phyloP scores from a whole-genome alignment of 176 grass and related monocot genomes.

The Zoysia japonica region DNA sequence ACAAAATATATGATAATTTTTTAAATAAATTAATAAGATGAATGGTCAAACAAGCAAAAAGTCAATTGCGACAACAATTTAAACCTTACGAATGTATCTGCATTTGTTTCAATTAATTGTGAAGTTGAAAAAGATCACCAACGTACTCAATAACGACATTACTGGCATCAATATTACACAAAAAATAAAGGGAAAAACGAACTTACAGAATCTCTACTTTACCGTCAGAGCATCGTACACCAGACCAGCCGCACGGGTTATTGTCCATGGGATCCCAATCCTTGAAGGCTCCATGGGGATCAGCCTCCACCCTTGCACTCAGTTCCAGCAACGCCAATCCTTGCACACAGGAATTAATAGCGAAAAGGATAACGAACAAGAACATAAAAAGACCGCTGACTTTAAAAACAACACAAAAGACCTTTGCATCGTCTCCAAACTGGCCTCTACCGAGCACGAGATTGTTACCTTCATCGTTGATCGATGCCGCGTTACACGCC shows the following conservation, averaged over 20 bases:
- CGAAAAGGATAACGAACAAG: conserved; percentile 13
- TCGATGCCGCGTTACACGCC: not conserved
- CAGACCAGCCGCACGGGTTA: conserved; percentile 65
- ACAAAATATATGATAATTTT: no score
- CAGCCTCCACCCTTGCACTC: conserved; percentile 63
- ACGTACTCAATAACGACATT: not conserved
- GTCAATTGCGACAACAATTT: no score
- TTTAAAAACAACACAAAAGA: no score
- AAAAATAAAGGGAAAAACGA: conserved; percentile 17
- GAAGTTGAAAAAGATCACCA: no score
- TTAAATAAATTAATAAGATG: no score
- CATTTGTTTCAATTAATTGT: no score
- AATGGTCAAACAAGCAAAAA: no score
- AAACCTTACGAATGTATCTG: no score
- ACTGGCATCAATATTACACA: not conserved
- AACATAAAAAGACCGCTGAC: not conserved
- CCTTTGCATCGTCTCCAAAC: not conserved
- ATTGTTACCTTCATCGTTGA: conserved; percentile 49
- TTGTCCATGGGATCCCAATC: conserved; percentile 68
- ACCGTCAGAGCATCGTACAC: conserved; percentile 69
- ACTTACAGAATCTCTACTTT: conserved; percentile 89
- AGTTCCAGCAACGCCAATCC: conserved; percentile 75
- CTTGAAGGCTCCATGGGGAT: conserved; percentile 67
- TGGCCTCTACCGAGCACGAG: not conserved
- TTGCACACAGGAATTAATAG: conserved; percentile 11